Evolutionary conservation across 495 filamentous ascomycete genomes (phyloP), one percentile per base, ranked within the genome.

Genomic region (Penicillium cosmopolitanum): DNA sequence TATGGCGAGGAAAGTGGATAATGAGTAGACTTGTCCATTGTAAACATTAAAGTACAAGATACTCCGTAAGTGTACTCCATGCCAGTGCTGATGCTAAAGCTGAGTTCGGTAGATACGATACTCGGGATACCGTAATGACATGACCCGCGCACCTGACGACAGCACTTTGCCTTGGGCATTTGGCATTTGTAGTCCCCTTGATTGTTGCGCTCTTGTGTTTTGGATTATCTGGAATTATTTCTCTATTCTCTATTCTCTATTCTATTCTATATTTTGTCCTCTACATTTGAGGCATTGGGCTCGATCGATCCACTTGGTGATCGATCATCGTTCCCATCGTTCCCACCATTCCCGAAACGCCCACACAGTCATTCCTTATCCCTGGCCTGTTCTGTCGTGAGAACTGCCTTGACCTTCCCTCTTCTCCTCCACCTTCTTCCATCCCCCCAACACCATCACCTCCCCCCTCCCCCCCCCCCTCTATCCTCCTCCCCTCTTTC

Each of bases 311-410:
- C 64, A 67, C 65, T 62, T 68, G 19, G 9, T 15, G 63, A 67
- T 69, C 66, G 66, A 67, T 67, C 64, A 60, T 72, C 67, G 28
- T 44, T 44, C 13, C 16, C 34, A 36, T 23, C 23, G 67, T 72
- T 72, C 56, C 67, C 67, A 69, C 65, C 68, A 71, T 71, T 71
- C 68, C 67, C 68, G 66, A 69, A 71, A 65, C 71, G 68, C 72
- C 68, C 71, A 73, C 71, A 71, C 67, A 66, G 64, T 65, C 69
- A 75, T 74, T 72, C 75, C 69, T 40, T 68, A 77, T 74, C 74
- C 74, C 75, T 78, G 73, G 28, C 8, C 28, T 31, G 28, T 31
- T 31, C 28, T 31, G 28, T 9, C 28, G 5, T 9, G 5, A 31
- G 28, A 31, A 31, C 63, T 50, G 51, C 50, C 58, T 62, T 53